Percentiles rank a stretch among this genome's conserved stretches.
Evolutionary conservation across 1,284 basidiomycete genomes (phyloP).

Genomic region (Macrocystidia cucumis): DNA sequence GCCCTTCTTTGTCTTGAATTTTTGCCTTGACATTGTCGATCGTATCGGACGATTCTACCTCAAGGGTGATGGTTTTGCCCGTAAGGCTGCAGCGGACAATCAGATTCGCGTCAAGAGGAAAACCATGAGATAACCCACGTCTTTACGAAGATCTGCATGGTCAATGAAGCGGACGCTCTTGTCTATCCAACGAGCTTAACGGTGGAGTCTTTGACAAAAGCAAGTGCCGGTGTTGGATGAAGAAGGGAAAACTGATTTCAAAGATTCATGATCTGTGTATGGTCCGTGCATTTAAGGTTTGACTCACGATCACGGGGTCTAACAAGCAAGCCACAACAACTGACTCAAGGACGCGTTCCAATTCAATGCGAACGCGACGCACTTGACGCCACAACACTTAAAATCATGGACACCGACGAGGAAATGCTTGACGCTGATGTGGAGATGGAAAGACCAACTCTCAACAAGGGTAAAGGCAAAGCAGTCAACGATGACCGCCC

Average conservation of each 20-base stretch:
- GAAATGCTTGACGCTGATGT: too few species aligned
- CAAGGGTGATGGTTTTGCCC: conserved; percentile 98
- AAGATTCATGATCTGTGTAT: conserved; percentile 31
- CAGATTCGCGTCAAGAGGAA: conserved; percentile 6
- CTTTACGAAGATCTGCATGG: conserved; percentile 95
- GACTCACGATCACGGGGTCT: background rate
- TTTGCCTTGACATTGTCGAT: conserved; percentile 98
- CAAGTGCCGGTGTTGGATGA: conserved; percentile 32
- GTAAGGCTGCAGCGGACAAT: conserved; percentile 63
- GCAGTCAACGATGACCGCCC: conserved; percentile 32
- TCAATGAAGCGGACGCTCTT: conserved; percentile 47
- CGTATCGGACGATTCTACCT: conserved; percentile 95
- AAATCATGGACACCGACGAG: conserved; percentile 48
- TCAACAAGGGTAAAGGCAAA: conserved; percentile 63
- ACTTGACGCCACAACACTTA: too few species aligned
- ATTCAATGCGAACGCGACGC: conserved; percentile 1
- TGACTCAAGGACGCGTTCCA: conserved; percentile 2
- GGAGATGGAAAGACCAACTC: too few species aligned
- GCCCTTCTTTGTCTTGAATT: conserved; percentile 96
- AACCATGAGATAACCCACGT: conserved; percentile 47
- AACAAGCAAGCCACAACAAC: background rate
- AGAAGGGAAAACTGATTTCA: conserved; percentile 13
- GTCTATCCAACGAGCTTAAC: conserved; percentile 80
- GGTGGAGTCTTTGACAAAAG: conserved; percentile 86
- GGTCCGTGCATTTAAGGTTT: conserved; percentile 32